phyloP scores from a whole-genome alignment of 225 moss, liverwort and hornwort species.

The Asterella californica region DNA sequence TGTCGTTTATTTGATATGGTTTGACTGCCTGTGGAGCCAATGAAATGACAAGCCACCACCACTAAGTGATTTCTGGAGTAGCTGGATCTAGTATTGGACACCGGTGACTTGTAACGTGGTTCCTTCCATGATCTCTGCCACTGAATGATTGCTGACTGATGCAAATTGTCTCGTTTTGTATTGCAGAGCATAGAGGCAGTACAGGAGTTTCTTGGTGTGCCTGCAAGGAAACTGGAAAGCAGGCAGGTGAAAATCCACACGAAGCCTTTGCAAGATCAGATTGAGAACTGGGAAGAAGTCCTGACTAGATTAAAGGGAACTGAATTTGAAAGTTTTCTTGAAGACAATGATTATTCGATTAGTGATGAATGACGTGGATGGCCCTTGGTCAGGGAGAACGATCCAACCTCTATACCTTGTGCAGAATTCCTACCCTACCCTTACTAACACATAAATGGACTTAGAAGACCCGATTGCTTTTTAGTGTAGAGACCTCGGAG shows the following conservation, averaged over 20 bases:
- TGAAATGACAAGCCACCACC: not conserved
- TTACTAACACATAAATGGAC: not conserved
- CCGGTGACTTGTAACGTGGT: no score
- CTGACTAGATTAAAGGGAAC: conserved; percentile 60
- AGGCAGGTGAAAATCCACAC: conserved; percentile 96
- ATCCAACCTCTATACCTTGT: not conserved
- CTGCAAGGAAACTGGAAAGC: conserved; percentile 57
- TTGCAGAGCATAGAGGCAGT: conserved; percentile 61
- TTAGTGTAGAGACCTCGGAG: not conserved
- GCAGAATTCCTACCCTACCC: not conserved
- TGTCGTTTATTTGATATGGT: not conserved
- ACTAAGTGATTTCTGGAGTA: no score
- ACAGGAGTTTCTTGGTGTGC: conserved; percentile 79
- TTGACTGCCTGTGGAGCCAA: not conserved
- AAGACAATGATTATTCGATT: conserved; percentile 48
- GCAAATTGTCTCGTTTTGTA: not conserved
- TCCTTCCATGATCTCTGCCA: no score
- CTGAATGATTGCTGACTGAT: no score
- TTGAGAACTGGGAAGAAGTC: conserved; percentile 90
- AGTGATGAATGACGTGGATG: conserved; percentile 3
- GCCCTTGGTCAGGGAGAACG: not conserved
- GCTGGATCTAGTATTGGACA: not conserved
- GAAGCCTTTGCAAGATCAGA: conserved; percentile 67
- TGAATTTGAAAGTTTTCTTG: conserved; percentile 61
- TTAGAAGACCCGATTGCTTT: conserved; percentile 6